A percentile compares a stretch with the other conserved stretches of the same genome.
Conservation (phyloP, 2,329 filamentous ascomycete species). For the Diaporthe batatas region DNA sequence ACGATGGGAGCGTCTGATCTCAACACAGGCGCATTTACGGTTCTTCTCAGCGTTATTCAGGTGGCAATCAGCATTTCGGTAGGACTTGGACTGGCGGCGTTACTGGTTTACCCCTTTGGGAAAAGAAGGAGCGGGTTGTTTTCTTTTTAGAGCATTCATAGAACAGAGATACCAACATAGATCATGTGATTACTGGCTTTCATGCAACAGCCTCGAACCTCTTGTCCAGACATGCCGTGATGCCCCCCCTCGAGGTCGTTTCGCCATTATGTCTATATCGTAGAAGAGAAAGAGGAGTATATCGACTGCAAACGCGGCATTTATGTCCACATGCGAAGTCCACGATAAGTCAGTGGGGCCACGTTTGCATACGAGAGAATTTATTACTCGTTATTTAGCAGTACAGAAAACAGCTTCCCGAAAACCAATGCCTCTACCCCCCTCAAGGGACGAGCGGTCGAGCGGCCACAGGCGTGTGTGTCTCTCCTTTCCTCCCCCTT, state of each 20-base stretch:
- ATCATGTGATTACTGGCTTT: constrained; percentile 9
- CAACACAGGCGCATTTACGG: constrained; percentile 64
- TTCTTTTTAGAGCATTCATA: constrained; percentile 57
- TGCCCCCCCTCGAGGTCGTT: too few relatives aligned
- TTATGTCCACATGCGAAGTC: neutral
- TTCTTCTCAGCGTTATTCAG: constrained; percentile 70
- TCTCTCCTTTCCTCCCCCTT: neutral
- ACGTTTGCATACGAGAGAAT: constrained; percentile 3
- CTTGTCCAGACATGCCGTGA: neutral
- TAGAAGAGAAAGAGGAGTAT: neutral
- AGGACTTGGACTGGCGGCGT: constrained; percentile 68
- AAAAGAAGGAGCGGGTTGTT: constrained; percentile 71
- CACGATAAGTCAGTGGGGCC: neutral
- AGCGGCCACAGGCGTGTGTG: neutral
- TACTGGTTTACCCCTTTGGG: constrained; percentile 68
- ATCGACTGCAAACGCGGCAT: neutral
- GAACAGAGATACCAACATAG: constrained; percentile 29
- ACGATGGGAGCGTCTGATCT: constrained; percentile 48
- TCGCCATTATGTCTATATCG: neutral
- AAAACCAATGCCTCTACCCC: neutral
- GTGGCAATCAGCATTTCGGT: constrained; percentile 74
- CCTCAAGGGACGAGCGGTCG: neutral
- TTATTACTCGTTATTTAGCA: constrained; percentile 28
- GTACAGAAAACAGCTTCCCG: constrained; percentile 11
- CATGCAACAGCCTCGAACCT: neutral